Evolutionary conservation across 2,329 filamentous ascomycete genomes (phyloP), one percentile per base, ranked within the genome.

Genomic region (Aspergillus thermomutatus): DNA sequence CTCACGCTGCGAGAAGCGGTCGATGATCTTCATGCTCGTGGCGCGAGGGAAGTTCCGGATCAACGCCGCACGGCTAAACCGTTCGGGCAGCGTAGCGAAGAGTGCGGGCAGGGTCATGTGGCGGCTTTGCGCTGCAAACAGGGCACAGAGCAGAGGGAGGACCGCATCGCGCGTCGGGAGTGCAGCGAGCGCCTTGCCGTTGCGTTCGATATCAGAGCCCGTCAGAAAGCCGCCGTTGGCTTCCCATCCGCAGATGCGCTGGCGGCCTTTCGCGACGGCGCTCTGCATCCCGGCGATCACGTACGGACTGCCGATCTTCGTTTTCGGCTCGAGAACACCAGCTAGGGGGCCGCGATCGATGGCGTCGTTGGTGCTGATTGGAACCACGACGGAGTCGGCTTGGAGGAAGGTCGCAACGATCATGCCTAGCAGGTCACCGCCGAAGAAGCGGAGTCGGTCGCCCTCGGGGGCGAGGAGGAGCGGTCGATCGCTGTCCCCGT

Each of bases 221-320:
- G 69, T 71, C 49, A 72, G 66, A 55, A 72, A 72, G 11, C 69
- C 69, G 11, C 69, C 69, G 40, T 72, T 72, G 31, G 69, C 69
- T 59, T 72, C 69, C 69, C 69, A 72, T 45, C 69, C 69, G 53
- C 64, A 66, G 53, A 72, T 67, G 27, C 65, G 65, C 14, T 43
- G 52, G 50, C 64, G 65, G 0, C 68, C 68, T 56, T 69, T 69
- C 7, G 53, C 34, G 31, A 63, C 56, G n/a, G 69, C 66, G n/a
- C 53, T 49, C 60, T 72, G 64, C 69, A 72, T 71, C 21, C 69
- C 69, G 8, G 66, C 60, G 40, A 72, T 72, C 43, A 72, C 69
- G 47, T 71, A 71, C 3, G 69, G 69, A 40, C 69, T 72, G 21
- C 69, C 69, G 31, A 71, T 72, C 57, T 71, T 71, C 0, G 69